A percentile compares a stretch with the other conserved stretches of the same genome.
Evolutionary conservation across 176 grass and related monocot genomes (phyloP).

Genomic region (Chrysopogon serrulatus): DNA sequence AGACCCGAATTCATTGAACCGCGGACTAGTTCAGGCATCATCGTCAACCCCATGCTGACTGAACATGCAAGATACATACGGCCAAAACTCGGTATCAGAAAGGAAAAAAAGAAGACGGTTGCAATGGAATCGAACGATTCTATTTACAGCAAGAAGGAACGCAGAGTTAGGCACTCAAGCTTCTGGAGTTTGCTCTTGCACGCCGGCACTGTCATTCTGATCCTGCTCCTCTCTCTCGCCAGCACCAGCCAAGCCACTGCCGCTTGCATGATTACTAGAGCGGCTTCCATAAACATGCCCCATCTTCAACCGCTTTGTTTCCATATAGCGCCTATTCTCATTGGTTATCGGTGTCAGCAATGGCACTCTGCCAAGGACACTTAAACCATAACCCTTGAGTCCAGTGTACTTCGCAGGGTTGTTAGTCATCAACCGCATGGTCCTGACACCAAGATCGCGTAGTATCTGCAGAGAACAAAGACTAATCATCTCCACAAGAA

Average conservation of each 20-base stretch:
- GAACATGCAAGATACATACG: not conserved
- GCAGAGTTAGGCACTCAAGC: not conserved
- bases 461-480: constrained; percentile 55
- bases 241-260: constrained; percentile 1
- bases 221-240: not conserved
- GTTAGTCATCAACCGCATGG: constrained; percentile 90
- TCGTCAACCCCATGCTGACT: not conserved
- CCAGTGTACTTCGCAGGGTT: constrained; percentile 84
- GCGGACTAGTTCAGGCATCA: not conserved
- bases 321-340: constrained; percentile 84
- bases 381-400: constrained; percentile 92
- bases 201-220: not conserved
- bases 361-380: constrained; percentile 68
- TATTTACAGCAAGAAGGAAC: constrained; percentile 20
- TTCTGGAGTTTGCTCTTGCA: constrained; percentile 19
- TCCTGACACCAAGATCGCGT: constrained; percentile 80
- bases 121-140: not conserved
- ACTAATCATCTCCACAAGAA: constrained; percentile 1
- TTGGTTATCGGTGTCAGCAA: constrained; percentile 88
- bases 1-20: not conserved
- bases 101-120: not conserved
- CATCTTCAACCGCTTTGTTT: constrained; percentile 82
- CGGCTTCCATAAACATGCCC: constrained; percentile 64
- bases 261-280: constrained; percentile 23
- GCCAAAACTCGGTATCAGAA: not conserved